Percentiles rank a stretch among this genome's conserved stretches.
phyloP scores from a whole-genome alignment of 257 asterid species.

The Thymus mandschuricus region DNA sequence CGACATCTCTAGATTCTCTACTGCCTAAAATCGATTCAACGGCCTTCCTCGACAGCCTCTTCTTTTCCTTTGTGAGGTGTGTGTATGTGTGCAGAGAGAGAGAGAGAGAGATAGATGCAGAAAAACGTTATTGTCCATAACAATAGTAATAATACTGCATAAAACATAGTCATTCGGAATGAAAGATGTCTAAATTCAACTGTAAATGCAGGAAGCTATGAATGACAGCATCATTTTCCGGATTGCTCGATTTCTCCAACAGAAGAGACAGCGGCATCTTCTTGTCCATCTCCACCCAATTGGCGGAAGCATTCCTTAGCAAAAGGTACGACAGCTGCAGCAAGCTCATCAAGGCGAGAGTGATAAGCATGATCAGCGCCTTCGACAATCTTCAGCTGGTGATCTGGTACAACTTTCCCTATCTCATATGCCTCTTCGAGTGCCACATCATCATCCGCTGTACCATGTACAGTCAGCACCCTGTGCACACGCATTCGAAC shows the following conservation, averaged over 20 bases:
- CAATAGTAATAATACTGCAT: not conserved
- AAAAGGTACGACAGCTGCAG: constrained; percentile 49
- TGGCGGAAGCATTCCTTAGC: constrained; percentile 49
- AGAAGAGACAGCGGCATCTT: not conserved
- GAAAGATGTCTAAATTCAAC: not conserved
- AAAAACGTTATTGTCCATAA: constrained; percentile 5
- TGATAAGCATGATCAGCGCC: constrained; percentile 62
- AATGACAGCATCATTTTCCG: not conserved
- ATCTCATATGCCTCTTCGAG: constrained; percentile 68
- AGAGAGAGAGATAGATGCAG: not conserved
- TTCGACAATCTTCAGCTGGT: constrained; percentile 50
- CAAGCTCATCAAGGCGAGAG: constrained; percentile 47
- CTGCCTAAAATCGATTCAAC: not conserved
- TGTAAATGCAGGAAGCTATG: not conserved
- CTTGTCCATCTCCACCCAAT: not conserved
- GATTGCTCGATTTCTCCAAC: not conserved
- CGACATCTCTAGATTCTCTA: not conserved
- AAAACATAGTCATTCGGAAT: not conserved
- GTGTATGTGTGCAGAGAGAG: not conserved
- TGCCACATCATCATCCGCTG: constrained; percentile 58
- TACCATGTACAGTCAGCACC: constrained; percentile 76
- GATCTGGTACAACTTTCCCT: constrained; percentile 62
- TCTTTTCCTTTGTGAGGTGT: not conserved
- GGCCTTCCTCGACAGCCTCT: not conserved
- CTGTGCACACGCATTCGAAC: constrained; percentile 29